These are phyloP conservation scores for Pichia cactophila DNA, from an alignment of 1,139 yeast species.

Conservation along the genomic window DNA sequence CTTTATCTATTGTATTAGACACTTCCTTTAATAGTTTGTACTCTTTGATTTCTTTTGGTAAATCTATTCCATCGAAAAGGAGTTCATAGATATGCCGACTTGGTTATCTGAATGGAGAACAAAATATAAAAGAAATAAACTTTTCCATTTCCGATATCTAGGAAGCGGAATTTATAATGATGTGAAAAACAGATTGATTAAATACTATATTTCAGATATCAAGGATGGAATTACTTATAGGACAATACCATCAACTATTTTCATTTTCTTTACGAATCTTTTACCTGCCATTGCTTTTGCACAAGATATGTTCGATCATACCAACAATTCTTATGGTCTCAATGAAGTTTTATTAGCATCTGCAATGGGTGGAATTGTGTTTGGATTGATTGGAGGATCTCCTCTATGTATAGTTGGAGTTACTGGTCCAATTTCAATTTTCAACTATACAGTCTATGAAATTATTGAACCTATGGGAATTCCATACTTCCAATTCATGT, in stretches of 20 bases:
- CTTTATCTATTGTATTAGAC: too few species aligned
- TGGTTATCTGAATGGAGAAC: conserved; percentile 1
- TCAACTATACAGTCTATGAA: conserved; percentile 85
- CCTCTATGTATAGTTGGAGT: conserved; percentile 97
- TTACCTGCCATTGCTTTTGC: conserved; percentile 95
- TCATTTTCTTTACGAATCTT: conserved; percentile 80
- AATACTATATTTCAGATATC: conserved; percentile 72
- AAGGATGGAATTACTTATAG: conserved; percentile 78
- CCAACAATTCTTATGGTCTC: conserved; percentile 79
- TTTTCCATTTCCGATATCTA: conserved; percentile 24
- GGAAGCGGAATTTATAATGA: conserved; percentile 57
- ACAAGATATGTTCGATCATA: conserved; percentile 91
- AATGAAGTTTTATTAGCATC: conserved; percentile 80
- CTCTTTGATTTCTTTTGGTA: too few species aligned
- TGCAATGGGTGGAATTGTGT: conserved; percentile 83
- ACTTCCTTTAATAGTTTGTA: too few species aligned
- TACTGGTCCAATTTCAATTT: conserved; percentile 89
- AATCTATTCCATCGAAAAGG: too few species aligned
- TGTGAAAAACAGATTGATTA: conserved; percentile 42
- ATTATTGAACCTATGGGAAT: conserved; percentile 52
- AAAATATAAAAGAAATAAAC: conserved; percentile 10
- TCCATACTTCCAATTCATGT: conserved; percentile 86
- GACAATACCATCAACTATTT: conserved; percentile 79
- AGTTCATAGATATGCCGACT: background rate
- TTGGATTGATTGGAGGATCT: conserved; percentile 82